Conservation (phyloP, 2,329 filamentous ascomycete species). For the Fusarium sp. region DNA sequence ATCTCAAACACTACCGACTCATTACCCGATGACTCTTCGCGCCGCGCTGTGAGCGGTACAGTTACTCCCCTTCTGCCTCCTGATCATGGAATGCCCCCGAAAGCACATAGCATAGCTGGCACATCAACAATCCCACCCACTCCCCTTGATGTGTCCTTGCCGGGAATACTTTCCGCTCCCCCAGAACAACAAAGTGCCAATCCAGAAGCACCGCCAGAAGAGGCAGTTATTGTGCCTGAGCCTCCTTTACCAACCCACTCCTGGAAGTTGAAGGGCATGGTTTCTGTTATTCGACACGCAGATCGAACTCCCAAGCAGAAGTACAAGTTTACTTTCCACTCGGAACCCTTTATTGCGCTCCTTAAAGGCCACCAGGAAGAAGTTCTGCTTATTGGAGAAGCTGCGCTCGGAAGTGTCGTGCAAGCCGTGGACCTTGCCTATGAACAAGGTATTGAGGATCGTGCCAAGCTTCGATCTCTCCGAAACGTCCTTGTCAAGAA, state of each 20-base stretch:
- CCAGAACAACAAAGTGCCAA: constrained; percentile 50
- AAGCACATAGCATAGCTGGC: constrained; percentile 54
- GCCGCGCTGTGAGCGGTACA: constrained; percentile 47
- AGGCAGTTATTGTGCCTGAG: constrained; percentile 61
- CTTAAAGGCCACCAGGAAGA: constrained; percentile 97
- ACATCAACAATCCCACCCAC: constrained; percentile 55
- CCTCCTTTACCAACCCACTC: constrained; percentile 86
- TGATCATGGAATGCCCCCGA: constrained; percentile 52
- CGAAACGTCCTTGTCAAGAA: constrained; percentile 93
- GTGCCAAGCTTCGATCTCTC: constrained; percentile 85
- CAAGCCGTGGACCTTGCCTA: constrained; percentile 88
- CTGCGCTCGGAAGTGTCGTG: constrained; percentile 88
- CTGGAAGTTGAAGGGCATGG: constrained; percentile 98
- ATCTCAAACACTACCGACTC: constrained; percentile 43
- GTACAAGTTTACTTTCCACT: constrained; percentile 99
- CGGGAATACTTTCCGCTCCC: constrained; percentile 51
- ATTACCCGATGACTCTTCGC: constrained; percentile 45
- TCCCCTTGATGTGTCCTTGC: constrained; percentile 49
- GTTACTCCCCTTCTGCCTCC: constrained; percentile 50
- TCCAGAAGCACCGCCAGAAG: constrained; percentile 50
- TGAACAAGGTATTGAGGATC: constrained; percentile 84
- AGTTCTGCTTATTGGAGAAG: constrained; percentile 91
- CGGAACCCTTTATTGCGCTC: constrained; percentile 93
- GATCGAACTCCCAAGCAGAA: constrained; percentile 99
- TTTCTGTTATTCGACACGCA: constrained; percentile 95